Percentiles rank a stretch among this genome's conserved stretches.
These are phyloP conservation scores for Hypoxylon subgilvum DNA, from an alignment of 495 filamentous ascomycete genomes.

Conservation along the genomic window DNA sequence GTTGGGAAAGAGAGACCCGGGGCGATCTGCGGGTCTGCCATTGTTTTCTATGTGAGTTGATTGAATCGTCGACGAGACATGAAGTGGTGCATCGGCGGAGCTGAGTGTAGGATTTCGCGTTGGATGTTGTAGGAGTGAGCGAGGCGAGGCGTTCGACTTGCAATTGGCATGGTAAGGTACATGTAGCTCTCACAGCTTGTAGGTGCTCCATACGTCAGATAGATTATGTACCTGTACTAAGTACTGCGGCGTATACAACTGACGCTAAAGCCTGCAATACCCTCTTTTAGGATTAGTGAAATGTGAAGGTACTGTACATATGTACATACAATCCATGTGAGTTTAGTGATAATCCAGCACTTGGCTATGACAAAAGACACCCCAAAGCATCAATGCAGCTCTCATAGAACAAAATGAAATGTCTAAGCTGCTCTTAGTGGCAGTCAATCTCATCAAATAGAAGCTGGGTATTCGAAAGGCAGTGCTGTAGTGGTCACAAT, in stretches of 20 bases:
- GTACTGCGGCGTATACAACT: background rate
- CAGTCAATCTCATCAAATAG: too few species aligned
- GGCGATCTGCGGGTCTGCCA: conserved; percentile 31
- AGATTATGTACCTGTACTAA: too few species aligned
- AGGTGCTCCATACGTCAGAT: conserved; percentile 2
- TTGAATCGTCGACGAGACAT: conserved; percentile 1
- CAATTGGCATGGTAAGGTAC: background rate
- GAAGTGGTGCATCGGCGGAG: background rate
- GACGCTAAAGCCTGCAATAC: background rate
- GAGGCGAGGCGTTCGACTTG: background rate
- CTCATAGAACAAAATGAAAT: too few species aligned
- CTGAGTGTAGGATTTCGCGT: background rate
- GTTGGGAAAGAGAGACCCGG: conserved; percentile 65
- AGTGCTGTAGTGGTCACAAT: too few species aligned
- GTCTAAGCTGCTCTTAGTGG: too few species aligned
- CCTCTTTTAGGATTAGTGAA: background rate
- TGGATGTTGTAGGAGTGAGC: background rate
- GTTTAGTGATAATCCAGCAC: too few species aligned
- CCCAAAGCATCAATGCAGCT: too few species aligned
- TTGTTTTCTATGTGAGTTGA: conserved; percentile 3
- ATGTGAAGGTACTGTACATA: background rate
- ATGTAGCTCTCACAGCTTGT: background rate
- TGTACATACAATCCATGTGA: too few species aligned
- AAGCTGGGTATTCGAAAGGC: too few species aligned
- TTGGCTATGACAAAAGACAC: too few species aligned